These are phyloP conservation scores for Solanum rostratum DNA, from an alignment of 257 asterid species.

Conservation along the genomic window DNA sequence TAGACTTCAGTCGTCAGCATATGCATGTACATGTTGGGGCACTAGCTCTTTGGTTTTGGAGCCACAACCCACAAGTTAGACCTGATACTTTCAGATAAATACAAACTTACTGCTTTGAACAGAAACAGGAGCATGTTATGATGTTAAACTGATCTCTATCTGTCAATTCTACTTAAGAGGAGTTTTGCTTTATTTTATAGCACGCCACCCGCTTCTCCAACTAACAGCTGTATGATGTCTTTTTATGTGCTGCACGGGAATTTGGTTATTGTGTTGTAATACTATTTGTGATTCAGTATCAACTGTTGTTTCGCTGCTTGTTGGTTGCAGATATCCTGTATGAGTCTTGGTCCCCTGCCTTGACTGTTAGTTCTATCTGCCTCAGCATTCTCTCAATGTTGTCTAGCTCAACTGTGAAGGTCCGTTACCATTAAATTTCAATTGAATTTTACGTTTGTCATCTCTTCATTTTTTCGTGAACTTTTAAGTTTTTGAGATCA, in stretches of 20 bases:
- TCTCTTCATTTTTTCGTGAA: background rate
- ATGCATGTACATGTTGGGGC: background rate
- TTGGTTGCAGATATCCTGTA: constrained; percentile 62
- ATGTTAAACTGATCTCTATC: background rate
- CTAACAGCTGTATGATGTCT: background rate
- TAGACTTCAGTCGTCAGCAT: background rate
- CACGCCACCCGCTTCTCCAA: background rate
- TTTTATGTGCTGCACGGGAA: background rate
- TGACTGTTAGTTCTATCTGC: constrained; percentile 95
- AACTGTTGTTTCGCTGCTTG: background rate
- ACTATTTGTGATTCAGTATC: background rate
- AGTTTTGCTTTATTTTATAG: background rate
- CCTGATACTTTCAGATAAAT: background rate
- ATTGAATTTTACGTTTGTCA: background rate
- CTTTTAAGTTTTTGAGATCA: background rate
- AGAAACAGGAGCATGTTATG: background rate
- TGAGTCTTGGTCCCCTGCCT: constrained; percentile 99
- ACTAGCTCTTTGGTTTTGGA: background rate
- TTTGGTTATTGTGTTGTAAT: background rate
- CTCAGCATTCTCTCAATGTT: constrained; percentile 97
- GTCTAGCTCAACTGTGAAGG: constrained; percentile 93
- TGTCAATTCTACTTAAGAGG: background rate
- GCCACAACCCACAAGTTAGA: background rate
- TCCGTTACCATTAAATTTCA: constrained; percentile 5
- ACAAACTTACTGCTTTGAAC: background rate